phyloP scores from a whole-genome alignment of 208 protist genomes.

The Acanthamoeba royreba region DNA sequence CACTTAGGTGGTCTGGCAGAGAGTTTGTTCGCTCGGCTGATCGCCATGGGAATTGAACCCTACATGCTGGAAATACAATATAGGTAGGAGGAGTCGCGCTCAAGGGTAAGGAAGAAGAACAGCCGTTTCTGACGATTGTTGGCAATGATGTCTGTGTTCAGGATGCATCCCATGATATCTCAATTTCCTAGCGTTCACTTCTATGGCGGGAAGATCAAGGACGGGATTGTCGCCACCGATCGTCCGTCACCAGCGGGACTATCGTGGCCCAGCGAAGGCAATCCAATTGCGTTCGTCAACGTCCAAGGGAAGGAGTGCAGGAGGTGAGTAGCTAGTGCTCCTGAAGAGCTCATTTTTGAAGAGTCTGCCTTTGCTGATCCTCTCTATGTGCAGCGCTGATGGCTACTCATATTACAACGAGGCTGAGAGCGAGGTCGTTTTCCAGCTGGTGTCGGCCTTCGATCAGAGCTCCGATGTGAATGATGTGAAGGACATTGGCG shows the following conservation, averaged over 20 bases:
- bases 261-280: constrained; percentile 14
- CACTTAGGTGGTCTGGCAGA: not conserved
- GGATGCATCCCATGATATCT: constrained; percentile 61
- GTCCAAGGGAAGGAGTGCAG: not conserved
- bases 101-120: too few relatives aligned
- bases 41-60: not conserved
- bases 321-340: too few relatives aligned
- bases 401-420: not conserved
- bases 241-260: not conserved
- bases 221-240: not conserved
- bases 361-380: too few relatives aligned
- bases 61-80: constrained; percentile 51
- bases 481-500: constrained; percentile 44
- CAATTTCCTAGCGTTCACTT: constrained; percentile 40
- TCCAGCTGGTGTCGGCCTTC: not conserved
- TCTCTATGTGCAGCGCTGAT: not conserved
- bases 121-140: too few relatives aligned
- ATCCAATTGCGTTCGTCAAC: constrained; percentile 46
- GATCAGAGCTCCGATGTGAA: not conserved
- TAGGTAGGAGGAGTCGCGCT: too few relatives aligned
- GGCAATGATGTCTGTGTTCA: too few relatives aligned
- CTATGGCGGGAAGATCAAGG: constrained; percentile 42
- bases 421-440: not conserved
- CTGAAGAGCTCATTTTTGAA: too few relatives aligned
- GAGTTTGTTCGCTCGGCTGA: constrained; percentile 51